These are phyloP conservation scores for Colletotrichum sojae DNA, from an alignment of 2,329 filamentous ascomycete species.

Conservation along the genomic window DNA sequence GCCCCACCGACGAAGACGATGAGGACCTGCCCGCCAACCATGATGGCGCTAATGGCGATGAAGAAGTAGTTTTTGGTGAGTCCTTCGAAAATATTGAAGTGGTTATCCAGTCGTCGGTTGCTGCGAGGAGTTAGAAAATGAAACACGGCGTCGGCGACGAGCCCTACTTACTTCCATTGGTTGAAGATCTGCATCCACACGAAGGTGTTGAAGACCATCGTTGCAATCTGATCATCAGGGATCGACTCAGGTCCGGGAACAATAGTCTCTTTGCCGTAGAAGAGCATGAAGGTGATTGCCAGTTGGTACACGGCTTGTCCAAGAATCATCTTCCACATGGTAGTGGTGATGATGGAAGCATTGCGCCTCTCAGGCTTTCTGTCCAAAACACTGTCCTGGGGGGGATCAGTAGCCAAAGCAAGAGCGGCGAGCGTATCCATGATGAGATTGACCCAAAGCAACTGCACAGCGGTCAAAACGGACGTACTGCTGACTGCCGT, in stretches of 20 bases:
- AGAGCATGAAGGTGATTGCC: slow-evolving; percentile 82
- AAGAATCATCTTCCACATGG: slow-evolving; percentile 99
- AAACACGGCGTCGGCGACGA: slow-evolving; percentile 22
- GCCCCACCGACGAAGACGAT: slow-evolving; percentile 89
- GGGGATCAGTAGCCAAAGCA: slow-evolving; percentile 91
- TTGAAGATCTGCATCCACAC: slow-evolving; percentile 99
- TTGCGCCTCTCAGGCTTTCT: slow-evolving; percentile 77
- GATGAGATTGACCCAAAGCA: slow-evolving; percentile 97
- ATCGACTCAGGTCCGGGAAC: slow-evolving; percentile 39
- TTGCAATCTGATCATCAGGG: slow-evolving; percentile 70
- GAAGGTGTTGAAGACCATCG: slow-evolving; percentile 96
- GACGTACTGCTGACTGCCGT: slow-evolving; percentile 81
- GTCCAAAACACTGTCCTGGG: slow-evolving; percentile 83
- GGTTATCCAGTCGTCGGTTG: slow-evolving; percentile 94
- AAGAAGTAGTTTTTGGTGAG: slow-evolving; percentile 91
- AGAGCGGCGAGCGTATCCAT: slow-evolving; percentile 97
- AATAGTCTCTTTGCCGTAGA: slow-evolving; percentile 75
- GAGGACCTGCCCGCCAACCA: slow-evolving; percentile 90
- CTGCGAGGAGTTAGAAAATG: slow-evolving; percentile 53
- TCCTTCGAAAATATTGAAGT: slow-evolving; percentile 95
- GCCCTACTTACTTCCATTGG: slow-evolving; percentile 84
- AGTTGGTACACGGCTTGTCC: slow-evolving; percentile 94
- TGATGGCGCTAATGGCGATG: slow-evolving; percentile 85
- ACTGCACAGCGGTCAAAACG: slow-evolving; percentile 89
- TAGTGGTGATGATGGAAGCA: slow-evolving; percentile 80